Evolutionary conservation across 345 rosid species (phyloP), one percentile per base, ranked within the genome.

Genomic region (Streptanthus diversifolius): DNA sequence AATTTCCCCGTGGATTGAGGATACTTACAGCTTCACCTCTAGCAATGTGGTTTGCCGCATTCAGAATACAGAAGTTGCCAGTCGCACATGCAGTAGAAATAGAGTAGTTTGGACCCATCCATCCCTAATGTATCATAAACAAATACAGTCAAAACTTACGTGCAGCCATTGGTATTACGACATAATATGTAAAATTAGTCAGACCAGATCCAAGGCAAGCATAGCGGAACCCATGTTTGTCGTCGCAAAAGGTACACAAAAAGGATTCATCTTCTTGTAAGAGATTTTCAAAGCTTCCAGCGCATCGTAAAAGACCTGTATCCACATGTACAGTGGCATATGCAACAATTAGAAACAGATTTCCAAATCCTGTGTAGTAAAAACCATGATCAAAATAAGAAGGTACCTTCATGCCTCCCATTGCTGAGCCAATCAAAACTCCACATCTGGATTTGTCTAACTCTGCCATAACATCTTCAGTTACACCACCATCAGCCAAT

Each of bases 211-310:
- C 90, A 93, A 81, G 29, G 96, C 98, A 71, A 93, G 96, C 96
- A 93, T 89, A 9, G 98, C 98, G 51, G 98, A 93, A 74, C 98
- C 98, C 98, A 93, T 93, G 77, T 93, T 93, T 74, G 98, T 90
- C 48, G 96, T 89, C 3, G 98, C 97, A 75, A 89, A 93, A 61
- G 98, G 98, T 54, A 93, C 93, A 52, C 92, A 89, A 63, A 93
- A 93, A 54, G 95, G 98, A 77, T 84, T 93, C 96, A 93, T 85
- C 80, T 93, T 93, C 85, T 62, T 85, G 79, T 93, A 88, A 21
- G 96, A 89, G 79, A 87, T 79, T 83, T 86, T 86, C 74, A 93
- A 75, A 70, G 98, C 98, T 81, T 90, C 96, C 77, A 93, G 81
- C 13, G 90, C 93, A 83, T 93, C 98, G 61, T 84, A 49, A 80